Base-by-base conservation (phyloP, 345 rosid species). In the Zanthoxylum bungeanum region DNA sequence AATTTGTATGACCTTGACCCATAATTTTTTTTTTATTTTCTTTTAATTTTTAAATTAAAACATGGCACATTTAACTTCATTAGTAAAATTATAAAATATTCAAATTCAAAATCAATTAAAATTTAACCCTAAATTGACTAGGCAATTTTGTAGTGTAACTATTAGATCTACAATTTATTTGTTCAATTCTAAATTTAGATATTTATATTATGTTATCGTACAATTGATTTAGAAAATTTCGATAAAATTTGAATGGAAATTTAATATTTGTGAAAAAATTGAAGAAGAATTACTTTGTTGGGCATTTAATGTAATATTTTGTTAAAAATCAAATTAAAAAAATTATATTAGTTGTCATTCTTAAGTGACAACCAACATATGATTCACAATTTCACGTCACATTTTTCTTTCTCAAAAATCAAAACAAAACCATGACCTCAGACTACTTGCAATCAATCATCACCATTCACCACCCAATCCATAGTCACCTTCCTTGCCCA, bases 331-430 rank as follows among this genome's bases (percentile, higher is more conserved):
- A 42, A 42, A 12, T 10, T 2, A 40, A 10, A 2, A n/a, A 36
- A 36, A 36, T 36, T 4, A 5, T 36, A 36, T 19, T 64, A 22
- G 69, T 47, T 60, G 75, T 71, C 76, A 60, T 66, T 59, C 62
- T 19, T 33, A 21, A 57, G 57, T 39, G 77, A 79, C 67, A 76
- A 17, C 39, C 62, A 70, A 24, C 80, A 68, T 74, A 66, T 37
- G 50, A 58, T 3, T 3, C n/a, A n/a, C n/a, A n/a, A n/a, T n/a
- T n/a, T 34, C 72, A 68, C 17, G 19, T 16, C 34, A n/a, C 56
- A 33, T 46, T 56, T 30, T 49, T 9, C 17, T 30, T 14, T 6
- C 31, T 60, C 0, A 30, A 42, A 31, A 36, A 25, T 0, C 21
- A 17, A 37, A 24, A 17, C 5, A 25, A 28, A 46, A 56, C 9